Percentiles rank a stretch among this genome's conserved stretches.
phyloP scores from a whole-genome alignment of 441 rosid genomes.

The Croton laevigatus region DNA sequence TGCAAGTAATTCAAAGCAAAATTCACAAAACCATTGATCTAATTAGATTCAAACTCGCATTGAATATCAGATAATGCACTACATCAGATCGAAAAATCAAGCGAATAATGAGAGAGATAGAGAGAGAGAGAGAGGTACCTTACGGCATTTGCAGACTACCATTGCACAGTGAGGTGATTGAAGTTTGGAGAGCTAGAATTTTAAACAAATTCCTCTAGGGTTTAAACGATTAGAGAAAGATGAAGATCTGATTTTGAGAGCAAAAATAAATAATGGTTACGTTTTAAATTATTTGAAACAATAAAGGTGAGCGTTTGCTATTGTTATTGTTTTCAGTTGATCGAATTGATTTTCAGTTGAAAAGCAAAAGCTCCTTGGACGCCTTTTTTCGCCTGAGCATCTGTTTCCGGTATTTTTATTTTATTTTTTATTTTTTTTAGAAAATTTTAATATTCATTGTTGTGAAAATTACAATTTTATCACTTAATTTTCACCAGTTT shows the following conservation, averaged over 20 bases:
- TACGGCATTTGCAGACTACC: conserved; percentile 36
- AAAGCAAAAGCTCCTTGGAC: too few species aligned
- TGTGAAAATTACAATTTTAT: too few species aligned
- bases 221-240: conserved; percentile 9
- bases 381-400: too few species aligned
- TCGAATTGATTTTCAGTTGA: neutral
- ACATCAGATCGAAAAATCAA: conserved; percentile 32
- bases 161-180: conserved; percentile 1
- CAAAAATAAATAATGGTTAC: neutral
- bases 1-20: neutral
- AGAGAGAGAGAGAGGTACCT: conserved; percentile 20
- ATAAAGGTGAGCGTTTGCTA: neutral
- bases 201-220: neutral
- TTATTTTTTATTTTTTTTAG: too few species aligned
- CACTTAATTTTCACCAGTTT: too few species aligned
- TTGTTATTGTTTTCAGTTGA: conserved; percentile 1
- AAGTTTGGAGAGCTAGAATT: neutral
- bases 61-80: neutral
- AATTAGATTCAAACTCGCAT: neutral
- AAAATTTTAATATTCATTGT: too few species aligned
- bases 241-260: conserved; percentile 3
- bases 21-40: neutral
- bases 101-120: conserved; percentile 7
- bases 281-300: neutral
- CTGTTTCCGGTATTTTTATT: too few species aligned